A percentile compares a stretch with the other conserved stretches of the same genome.
Evolutionary conservation across 352 stramenopile genomes (phyloP).

Genomic region (Halophytophthora batemanensis): DNA sequence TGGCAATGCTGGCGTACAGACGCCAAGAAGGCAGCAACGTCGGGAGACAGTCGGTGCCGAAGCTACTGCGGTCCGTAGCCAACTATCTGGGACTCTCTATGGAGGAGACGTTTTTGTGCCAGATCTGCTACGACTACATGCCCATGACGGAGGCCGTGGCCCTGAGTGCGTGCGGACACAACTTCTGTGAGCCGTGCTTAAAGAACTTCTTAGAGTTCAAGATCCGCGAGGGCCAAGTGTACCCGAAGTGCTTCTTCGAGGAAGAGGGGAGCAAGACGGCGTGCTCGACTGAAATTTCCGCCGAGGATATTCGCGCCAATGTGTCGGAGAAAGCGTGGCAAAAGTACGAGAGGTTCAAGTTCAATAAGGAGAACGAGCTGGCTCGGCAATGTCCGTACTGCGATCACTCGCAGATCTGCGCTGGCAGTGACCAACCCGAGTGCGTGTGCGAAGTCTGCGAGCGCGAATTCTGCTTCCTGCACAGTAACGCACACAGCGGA

Average conservation of each 20-base stretch:
- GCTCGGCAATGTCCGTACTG: constrained; percentile 61
- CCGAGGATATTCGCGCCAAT: constrained; percentile 43
- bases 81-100: constrained; percentile 56
- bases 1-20: constrained; percentile 7
- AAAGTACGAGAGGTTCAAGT: constrained; percentile 85
- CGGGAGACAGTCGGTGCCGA: constrained; percentile 32
- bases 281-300: constrained; percentile 38
- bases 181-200: constrained; percentile 61
- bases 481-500: constrained; percentile 80
- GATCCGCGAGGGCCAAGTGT: constrained; percentile 66
- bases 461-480: constrained; percentile 82
- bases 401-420: constrained; percentile 52
- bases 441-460: constrained; percentile 41
- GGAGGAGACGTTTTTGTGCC: constrained; percentile 69
- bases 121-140: constrained; percentile 75
- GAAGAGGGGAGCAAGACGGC: constrained; percentile 25
- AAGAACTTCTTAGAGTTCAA: constrained; percentile 70
- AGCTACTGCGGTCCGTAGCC: constrained; percentile 46
- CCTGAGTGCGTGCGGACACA: constrained; percentile 48
- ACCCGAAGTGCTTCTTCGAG: constrained; percentile 67
- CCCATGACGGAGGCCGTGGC: constrained; percentile 29
- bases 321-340: constrained; percentile 51
- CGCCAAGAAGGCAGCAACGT: constrained; percentile 29
- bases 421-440: constrained; percentile 36
- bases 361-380: constrained; percentile 72